Base-by-base conservation (phyloP, 345 rosid species). In the Excoecaria agallocha region DNA sequence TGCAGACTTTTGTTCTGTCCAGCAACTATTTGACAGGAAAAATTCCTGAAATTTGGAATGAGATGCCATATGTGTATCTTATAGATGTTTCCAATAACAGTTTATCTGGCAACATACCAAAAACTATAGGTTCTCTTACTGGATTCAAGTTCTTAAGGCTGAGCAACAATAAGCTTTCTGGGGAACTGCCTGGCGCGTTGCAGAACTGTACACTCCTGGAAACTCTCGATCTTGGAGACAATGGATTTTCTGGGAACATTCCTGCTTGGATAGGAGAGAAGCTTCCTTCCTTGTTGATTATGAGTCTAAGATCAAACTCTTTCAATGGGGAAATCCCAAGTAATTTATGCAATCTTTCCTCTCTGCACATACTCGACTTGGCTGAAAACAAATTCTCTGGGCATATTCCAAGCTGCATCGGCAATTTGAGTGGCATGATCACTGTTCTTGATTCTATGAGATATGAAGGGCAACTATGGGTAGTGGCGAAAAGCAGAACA, bases 371-470 rank as follows among this genome's bases (percentile, higher is more conserved):
- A 8, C 13, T 77, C 56, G 73, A 77, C 64, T 56, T 73, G 2
- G 63, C 76, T 38, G 37, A 73, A 12, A 78, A 78, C 24, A 24
- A 41, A 6, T 62, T 73, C 1, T 68, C 57, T 5, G 77, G 77
- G n/a, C 1, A 4, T 37, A 60, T 73, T 30, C 81, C 81, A 11
- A 35, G 19, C 30, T 77, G 80, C 13, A 17, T 77, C 12, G 80
- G 72, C n/a, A 72, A 72, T 35, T 72, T 77, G 38, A 72, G 74
- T 22, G 70, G 41, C 17, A 73, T 73, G 81, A 59, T 39, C 22
- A 38, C 51, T 19, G 30, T 59, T 38, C 72, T 64, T 16, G 72
- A 37, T 10, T 3, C 50, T 17, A 43, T 1, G n/a, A 3, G 15
- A 54, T 69, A 60, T 43, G 71, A 69, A 60, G 71, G 61, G 61